Base-by-base conservation (phyloP, 768 basidiomycete species). In the Boletus reticulatus region DNA sequence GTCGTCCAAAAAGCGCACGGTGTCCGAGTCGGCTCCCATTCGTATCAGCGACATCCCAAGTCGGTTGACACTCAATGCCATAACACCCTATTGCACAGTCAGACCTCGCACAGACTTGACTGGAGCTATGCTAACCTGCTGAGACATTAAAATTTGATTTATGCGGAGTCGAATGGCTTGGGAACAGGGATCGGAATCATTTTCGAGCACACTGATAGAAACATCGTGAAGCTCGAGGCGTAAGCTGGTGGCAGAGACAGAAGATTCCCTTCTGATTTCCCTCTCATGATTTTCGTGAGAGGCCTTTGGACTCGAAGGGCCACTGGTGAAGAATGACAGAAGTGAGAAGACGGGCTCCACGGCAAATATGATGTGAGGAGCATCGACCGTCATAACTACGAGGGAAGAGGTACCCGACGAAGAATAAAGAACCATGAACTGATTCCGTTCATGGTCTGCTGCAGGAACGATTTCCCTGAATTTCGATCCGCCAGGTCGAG, bases 381-480 rank as follows among this genome's bases (percentile, higher is more conserved):
- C 93, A 65, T 99, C 97, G 29, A 99, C 78, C 1, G 92, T 93
- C 34, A 96, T 75, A 53, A 98, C 80, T 7, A 85, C 87, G n/a
- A 93, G 77, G 4, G 90, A 78, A 37, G 84, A 77, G 20, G 74
- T 67, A 16, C 88, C 86, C 12, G 92, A 80, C 60, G 81, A 81
- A 3, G 91, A 91, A 70, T 91, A 98, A 32, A 97, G 80, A 17
- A 97, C 67, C 92, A 96, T 97, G 67, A 98, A 88, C 65, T 97
- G 93, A 56, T 95, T 94, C 48, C 90, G 78, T 56, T 87, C 82
- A 62, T 97, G 93, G 53, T 86, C 82, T 14, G 92, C 89, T 6
- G 94, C 87, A 13, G 97, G 96, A 57, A 99, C 91, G 53, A 99
- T 94, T 70, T 98, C 95, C 41, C 94, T 84, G 76, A 94, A 98